These are phyloP conservation scores for Blepharisma undulans DNA, from an alignment of 169 alveolate species.

Conservation along the genomic window DNA sequence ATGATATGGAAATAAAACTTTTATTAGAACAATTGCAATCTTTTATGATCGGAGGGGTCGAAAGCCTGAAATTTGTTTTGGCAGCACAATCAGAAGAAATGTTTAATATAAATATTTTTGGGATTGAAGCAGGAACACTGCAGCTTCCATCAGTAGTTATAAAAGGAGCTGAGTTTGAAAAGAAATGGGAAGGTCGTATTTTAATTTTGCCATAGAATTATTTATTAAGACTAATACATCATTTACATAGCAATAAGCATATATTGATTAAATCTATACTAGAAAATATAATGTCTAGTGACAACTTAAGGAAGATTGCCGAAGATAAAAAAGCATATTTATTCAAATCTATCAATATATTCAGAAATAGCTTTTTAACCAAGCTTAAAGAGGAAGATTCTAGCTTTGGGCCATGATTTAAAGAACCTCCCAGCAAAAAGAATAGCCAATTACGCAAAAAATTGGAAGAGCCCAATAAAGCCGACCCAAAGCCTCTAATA, in stretches of 20 bases:
- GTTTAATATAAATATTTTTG: neutral
- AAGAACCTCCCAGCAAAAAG: neutral
- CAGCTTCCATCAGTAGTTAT: slow-evolving; percentile 7
- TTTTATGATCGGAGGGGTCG: slow-evolving; percentile 23
- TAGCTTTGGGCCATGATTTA: neutral
- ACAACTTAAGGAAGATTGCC: neutral
- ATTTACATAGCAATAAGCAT: neutral
- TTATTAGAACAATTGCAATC: neutral
- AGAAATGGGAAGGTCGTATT: slow-evolving; percentile 8
- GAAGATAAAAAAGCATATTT: neutral
- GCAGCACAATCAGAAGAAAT: neutral
- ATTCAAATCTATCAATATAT: neutral
- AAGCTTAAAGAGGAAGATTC: neutral
- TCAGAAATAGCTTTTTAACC: neutral
- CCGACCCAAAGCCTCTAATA: neutral
- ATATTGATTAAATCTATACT: no score
- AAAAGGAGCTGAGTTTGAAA: neutral
- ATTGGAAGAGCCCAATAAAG: neutral
- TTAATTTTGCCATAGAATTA: slow-evolving; percentile 8
- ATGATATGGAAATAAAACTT: neutral
- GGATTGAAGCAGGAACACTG: slow-evolving; percentile 9
- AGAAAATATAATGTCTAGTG: neutral
- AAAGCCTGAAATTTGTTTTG: neutral
- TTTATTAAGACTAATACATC: neutral
- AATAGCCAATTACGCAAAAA: neutral